These are phyloP conservation scores for Annona squamosa DNA, from an alignment of 164 flowering plant genomes.

Conservation along the genomic window DNA sequence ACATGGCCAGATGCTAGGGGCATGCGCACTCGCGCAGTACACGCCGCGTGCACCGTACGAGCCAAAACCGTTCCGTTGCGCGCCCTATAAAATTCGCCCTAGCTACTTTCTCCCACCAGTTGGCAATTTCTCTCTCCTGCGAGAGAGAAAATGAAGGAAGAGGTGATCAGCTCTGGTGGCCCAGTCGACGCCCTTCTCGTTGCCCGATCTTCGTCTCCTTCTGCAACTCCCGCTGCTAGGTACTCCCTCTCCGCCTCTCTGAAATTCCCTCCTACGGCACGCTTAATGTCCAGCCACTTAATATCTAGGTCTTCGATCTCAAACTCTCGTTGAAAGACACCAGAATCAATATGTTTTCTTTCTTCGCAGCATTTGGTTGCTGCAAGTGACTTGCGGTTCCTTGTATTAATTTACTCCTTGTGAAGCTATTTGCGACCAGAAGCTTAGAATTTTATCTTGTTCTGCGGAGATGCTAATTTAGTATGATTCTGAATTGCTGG, in stretches of 20 bases:
- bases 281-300: not conserved
- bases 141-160: slow-evolving; percentile 40
- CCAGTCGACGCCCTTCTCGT: slow-evolving; percentile 28
- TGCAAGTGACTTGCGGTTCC: not conserved
- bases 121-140: not conserved
- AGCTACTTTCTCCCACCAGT: not conserved
- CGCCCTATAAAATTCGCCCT: not conserved
- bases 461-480: not conserved
- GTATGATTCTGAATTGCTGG: too few species aligned
- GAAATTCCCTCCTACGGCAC: slow-evolving; percentile 4
- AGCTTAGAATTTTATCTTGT: not conserved
- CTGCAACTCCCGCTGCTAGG: slow-evolving; percentile 59
- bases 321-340: not conserved
- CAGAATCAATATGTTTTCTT: not conserved
- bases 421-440: not conserved
- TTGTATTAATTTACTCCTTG: not conserved
- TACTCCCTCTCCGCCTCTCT: slow-evolving; percentile 11
- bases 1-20: too few species aligned
- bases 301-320: not conserved
- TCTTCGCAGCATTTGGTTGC: not conserved
- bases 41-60: slow-evolving; percentile 1
- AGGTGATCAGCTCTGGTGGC: slow-evolving; percentile 53
- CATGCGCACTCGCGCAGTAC: not conserved
- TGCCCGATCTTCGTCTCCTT: slow-evolving; percentile 41
- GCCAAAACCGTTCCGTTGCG: not conserved